Conservation (phyloP, 306 rosid genomes). For the Cicer chorassanicum region DNA sequence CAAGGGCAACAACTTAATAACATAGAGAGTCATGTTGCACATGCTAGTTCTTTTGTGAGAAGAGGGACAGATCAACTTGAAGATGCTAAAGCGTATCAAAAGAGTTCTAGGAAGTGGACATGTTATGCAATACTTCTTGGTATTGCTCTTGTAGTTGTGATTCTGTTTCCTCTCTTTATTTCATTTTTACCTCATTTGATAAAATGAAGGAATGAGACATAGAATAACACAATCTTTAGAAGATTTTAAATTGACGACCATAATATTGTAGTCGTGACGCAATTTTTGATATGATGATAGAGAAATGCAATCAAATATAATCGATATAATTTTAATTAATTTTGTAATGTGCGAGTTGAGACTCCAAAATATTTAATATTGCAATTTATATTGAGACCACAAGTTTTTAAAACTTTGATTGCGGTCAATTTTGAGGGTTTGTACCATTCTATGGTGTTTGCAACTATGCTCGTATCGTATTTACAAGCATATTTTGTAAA, state of each 20-base stretch:
- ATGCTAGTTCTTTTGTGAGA: slow-evolving; percentile 79
- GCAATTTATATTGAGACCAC: background rate
- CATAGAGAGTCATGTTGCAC: slow-evolving; percentile 82
- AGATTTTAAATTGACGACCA: background rate
- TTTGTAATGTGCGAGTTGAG: background rate
- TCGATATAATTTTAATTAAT: background rate
- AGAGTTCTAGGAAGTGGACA: slow-evolving; percentile 75
- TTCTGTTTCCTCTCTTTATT: slow-evolving; percentile 58
- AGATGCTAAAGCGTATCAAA: slow-evolving; percentile 73
- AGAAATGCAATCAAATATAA: background rate
- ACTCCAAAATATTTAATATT: background rate
- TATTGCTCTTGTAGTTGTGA: slow-evolving; percentile 46
- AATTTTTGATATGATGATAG: background rate
- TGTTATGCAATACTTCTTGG: slow-evolving; percentile 63
- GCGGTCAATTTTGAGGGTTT: background rate
- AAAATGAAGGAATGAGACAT: background rate
- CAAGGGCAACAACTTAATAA: slow-evolving; percentile 88
- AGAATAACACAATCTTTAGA: background rate
- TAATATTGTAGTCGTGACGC: background rate
- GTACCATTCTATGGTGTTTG: background rate
- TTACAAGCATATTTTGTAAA: background rate
- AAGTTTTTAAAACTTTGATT: background rate
- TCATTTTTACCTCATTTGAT: slow-evolving; percentile 48
- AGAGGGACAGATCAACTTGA: slow-evolving; percentile 77
- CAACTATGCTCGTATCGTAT: background rate